Evolutionary conservation across 1,284 basidiomycete species (phyloP), one percentile per base, ranked within the genome.

Genomic region (Malassezia arunalokei): DNA sequence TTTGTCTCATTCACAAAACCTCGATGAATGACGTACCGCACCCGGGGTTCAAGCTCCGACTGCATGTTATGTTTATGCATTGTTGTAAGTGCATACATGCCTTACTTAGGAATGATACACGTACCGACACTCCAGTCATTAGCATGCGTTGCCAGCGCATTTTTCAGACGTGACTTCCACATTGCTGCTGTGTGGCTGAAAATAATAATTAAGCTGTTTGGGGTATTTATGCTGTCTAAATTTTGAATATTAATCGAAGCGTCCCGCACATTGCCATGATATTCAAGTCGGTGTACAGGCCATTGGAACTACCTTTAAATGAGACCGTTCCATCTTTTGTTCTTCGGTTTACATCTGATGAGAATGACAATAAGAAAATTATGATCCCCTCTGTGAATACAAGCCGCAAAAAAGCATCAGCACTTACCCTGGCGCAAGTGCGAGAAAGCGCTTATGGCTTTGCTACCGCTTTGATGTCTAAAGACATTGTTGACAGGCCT

Each of bases 241-340:
- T 24, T 24, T 4, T 24, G 20, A 24, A 24, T 24, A 24, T 24
- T 32, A 29, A 41, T 17, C 28, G 33, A 6, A 12, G 1, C 29
- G n/a, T 33, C 45, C 15, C 33, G 11, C 11, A 12, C 31, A 47
- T 20, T 0, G 61, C 52, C 38, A 63, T 62, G 61, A 52, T 63
- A 40, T 62, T 63, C 54, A 57, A 54, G 20, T 65, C 65, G 52
- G 57, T 57, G n/a, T 54, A 51, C 29, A 53, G 57, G 42, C 6
- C 28, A 3, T 54, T 65, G 42, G 51, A 50, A 28, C 40, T 62
- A 11, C 65, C 65, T 12, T 43, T 50, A 41, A 44, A 59, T 54
- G 48, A 58, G 30, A 55, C 60, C 24, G 53, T 67, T 6, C 65
- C 63, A 35, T 44, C 63, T 42, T 67, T 67, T 49, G 54, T 67